A percentile compares a stretch with the other conserved stretches of the same genome.
These are phyloP conservation scores for Pestalotiopsis sp. DNA, from an alignment of 2,329 filamentous ascomycete genomes.

Conservation along the genomic window DNA sequence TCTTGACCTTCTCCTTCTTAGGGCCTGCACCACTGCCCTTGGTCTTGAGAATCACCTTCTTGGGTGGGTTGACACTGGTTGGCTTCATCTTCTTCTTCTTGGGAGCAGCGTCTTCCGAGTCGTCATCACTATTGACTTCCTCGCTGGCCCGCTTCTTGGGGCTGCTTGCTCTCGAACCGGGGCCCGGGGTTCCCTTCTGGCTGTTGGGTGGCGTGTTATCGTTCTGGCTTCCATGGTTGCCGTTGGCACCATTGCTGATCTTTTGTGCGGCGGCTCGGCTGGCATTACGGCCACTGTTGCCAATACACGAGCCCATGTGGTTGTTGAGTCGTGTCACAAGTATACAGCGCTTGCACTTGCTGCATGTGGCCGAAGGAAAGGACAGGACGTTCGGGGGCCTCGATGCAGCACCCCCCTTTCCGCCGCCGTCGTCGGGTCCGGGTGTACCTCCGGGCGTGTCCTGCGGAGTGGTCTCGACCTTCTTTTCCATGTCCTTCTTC, in stretches of 20 bases:
- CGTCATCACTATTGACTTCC: constrained; percentile 56
- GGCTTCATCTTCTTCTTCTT: constrained; percentile 65
- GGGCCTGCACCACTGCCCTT: constrained; percentile 38
- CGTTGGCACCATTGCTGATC: constrained; percentile 58
- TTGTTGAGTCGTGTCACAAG: constrained; percentile 68
- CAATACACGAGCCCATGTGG: constrained; percentile 71
- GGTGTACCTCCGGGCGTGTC: constrained; percentile 46
- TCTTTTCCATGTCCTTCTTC: constrained; percentile 76
- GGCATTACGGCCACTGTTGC: constrained; percentile 66
- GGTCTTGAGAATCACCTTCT: constrained; percentile 60
- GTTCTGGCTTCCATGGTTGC: constrained; percentile 46
- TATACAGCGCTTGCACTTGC: constrained; percentile 69
- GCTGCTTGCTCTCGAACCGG: constrained; percentile 56
- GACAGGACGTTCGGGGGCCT: constrained; percentile 64
- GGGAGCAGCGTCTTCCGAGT: constrained; percentile 49
- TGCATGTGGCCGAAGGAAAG: constrained; percentile 68
- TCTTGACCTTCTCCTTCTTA: constrained; percentile 61
- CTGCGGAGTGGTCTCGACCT: constrained; percentile 44
- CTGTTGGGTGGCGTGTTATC: constrained; percentile 64
- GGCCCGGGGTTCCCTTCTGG: constrained; percentile 63
- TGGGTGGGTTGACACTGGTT: constrained; percentile 41
- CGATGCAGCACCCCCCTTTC: constrained; percentile 31
- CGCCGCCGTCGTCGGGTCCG: constrained; percentile 47
- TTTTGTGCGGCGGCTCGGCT: constrained; percentile 66
- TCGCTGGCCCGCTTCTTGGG: constrained; percentile 61